Conservation (phyloP, 208 protist species). For the Ichthyophonus hoferi region DNA sequence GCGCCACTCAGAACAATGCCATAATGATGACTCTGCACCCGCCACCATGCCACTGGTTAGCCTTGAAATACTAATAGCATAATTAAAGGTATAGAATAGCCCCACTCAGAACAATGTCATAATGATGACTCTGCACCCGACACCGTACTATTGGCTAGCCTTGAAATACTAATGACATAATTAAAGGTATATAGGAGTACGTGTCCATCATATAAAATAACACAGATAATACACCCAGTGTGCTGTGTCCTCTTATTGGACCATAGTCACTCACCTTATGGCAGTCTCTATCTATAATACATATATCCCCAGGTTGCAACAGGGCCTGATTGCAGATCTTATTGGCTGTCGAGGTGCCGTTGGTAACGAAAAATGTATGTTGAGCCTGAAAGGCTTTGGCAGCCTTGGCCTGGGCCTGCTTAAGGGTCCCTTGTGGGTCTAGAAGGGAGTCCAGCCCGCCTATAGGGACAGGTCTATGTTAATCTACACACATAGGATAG, state of each 20-base stretch:
- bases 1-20: constrained; percentile 34
- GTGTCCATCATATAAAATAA: too few species aligned
- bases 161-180: too few species aligned
- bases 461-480: too few species aligned
- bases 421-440: constrained; percentile 44
- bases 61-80: too few species aligned
- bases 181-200: too few species aligned
- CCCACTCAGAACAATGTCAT: constrained; percentile 28
- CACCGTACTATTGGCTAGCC: too few species aligned
- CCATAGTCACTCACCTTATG: constrained; percentile 41
- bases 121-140: constrained; percentile 35
- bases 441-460: constrained; percentile 47
- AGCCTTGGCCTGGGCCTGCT: constrained; percentile 42
- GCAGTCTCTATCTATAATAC: constrained; percentile 42
- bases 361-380: constrained; percentile 41
- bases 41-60: too few species aligned
- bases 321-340: constrained; percentile 47
- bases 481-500: too few species aligned
- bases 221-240: too few species aligned
- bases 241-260: too few species aligned
- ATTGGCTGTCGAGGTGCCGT: constrained; percentile 46
- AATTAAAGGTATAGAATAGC: too few species aligned
- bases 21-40: constrained; percentile 35
- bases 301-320: constrained; percentile 40
- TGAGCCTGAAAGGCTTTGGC: constrained; percentile 38